Evolutionary conservation across 176 grass and related monocot species (phyloP).

Genomic region (Rhynchospora tenuis): DNA sequence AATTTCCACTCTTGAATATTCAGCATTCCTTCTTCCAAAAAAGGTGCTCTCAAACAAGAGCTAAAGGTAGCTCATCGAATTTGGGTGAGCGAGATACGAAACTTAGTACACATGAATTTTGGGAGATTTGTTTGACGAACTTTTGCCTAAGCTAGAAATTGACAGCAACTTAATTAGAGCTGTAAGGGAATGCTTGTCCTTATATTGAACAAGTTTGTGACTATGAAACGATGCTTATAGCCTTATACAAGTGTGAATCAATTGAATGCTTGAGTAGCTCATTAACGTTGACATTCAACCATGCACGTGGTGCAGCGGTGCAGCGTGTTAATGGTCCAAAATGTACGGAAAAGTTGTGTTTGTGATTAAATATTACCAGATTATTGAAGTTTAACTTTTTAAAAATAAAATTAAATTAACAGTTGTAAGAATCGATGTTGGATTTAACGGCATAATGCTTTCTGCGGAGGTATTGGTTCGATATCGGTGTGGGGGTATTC

Average conservation of each 20-base stretch:
- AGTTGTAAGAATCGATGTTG: too few relatives aligned
- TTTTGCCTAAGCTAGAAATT: not conserved
- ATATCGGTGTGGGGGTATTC: too few relatives aligned
- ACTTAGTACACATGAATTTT: not conserved
- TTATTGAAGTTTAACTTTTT: too few relatives aligned
- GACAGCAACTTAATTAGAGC: not conserved
- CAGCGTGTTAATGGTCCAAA: too few relatives aligned
- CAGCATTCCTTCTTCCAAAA: not conserved
- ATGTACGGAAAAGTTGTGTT: too few relatives aligned
- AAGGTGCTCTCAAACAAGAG: not conserved
- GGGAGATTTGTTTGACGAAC: not conserved
- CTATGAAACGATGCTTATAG: not conserved
- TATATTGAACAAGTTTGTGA: not conserved
- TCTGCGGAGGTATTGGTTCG: too few relatives aligned
- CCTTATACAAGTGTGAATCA: not conserved
- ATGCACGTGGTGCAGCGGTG: not conserved
- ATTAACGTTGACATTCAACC: not conserved
- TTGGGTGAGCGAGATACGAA: not conserved
- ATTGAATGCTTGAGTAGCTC: not conserved
- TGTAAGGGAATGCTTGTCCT: not conserved
- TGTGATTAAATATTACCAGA: too few relatives aligned
- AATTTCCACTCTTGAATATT: not conserved
- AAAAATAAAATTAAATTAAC: too few relatives aligned
- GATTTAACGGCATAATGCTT: too few relatives aligned
- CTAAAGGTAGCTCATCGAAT: not conserved